phyloP scores from a whole-genome alignment of 1,284 basidiomycete genomes.

The Mrakiaceae sp. region DNA sequence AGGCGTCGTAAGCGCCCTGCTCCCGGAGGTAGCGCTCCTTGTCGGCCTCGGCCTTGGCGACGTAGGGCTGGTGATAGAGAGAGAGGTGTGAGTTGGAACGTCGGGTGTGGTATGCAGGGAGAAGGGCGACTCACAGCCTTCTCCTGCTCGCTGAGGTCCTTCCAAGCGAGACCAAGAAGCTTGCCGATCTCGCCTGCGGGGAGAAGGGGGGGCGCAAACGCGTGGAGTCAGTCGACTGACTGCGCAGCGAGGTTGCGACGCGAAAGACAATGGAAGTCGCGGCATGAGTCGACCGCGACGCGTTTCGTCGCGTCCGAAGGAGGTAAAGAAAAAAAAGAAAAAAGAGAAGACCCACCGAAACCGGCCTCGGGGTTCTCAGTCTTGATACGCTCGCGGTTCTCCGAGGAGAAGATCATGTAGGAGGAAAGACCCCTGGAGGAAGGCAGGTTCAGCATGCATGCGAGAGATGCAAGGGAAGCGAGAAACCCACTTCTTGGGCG shows the following conservation, averaged over 20 bases:
- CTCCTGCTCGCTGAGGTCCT: constrained; percentile 68
- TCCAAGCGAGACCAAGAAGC: constrained; percentile 80
- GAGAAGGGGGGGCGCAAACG: constrained; percentile 16
- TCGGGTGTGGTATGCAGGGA: background rate
- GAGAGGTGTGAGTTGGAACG: background rate
- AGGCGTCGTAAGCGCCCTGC: constrained; percentile 61
- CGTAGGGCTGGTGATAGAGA: constrained; percentile 59
- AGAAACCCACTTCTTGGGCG: constrained; percentile 50
- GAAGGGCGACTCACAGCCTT: constrained; percentile 52
- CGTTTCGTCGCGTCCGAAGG: too few relatives aligned
- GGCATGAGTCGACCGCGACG: background rate
- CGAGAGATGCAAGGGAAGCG: background rate
- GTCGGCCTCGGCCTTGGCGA: constrained; percentile 73
- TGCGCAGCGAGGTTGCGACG: background rate
- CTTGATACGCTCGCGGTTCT: constrained; percentile 91
- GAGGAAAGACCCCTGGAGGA: constrained; percentile 62
- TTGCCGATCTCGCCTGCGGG: constrained; percentile 65
- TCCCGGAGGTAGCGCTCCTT: constrained; percentile 73
- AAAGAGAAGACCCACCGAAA: constrained; percentile 52
- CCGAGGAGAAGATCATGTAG: constrained; percentile 98
- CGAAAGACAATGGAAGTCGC: too few relatives aligned
- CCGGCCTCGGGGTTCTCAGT: constrained; percentile 85
- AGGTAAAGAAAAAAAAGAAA: background rate
- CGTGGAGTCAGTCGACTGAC: background rate
- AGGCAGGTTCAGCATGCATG: background rate